Evolutionary conservation across 257 asterid species (phyloP), one percentile per base, ranked within the genome.

Genomic region (Cruciata laevipes): DNA sequence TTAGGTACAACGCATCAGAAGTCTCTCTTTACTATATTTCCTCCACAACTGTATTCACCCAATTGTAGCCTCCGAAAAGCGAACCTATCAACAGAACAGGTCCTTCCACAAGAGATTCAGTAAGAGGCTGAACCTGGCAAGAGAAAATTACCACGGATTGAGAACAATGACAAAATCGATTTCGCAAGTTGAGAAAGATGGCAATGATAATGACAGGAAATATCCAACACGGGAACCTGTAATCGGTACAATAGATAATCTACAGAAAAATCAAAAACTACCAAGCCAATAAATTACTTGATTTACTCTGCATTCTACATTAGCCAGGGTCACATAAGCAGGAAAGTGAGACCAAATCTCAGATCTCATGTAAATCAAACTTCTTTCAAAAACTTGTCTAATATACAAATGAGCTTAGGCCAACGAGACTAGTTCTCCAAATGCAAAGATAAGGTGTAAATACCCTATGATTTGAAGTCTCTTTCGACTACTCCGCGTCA

Each of bases 1-100:
- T 81, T 81, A 89, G 74, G 73, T 75, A 81, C 42, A 58, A 74
- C 42, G 86, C 95, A 87, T 87, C 70, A 85, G 68, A 61, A 52
- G 62, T 60, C 53, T 76, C 55, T 40, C 52, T 55, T 17, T 40
- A 55, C 47, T 67, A 51, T n/a, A 57, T 60, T 49, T 27, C 3
- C 25, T 40, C 69, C 61, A 7, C 40, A 69, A 67, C 69, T 42
- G 70, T 17, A 23, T 68, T 23, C 53, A 52, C 60, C 35, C 61
- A 20, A 60, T 13, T 13, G 55, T 38, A 62, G 55, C 56, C 69
- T 42, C 66, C 16, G 37, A 40, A 7, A 44, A 18, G 38, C 11
- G 38, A 33, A 53, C 42, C 75, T 58, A 65, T 52, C 33, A 67
- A 30, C 70, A 31, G 13, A 14, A 49, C 35, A 16, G 66, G 59